phyloP scores from a whole-genome alignment of 139 green algal genomes.

The Deuterostichococcus epilithicus region DNA sequence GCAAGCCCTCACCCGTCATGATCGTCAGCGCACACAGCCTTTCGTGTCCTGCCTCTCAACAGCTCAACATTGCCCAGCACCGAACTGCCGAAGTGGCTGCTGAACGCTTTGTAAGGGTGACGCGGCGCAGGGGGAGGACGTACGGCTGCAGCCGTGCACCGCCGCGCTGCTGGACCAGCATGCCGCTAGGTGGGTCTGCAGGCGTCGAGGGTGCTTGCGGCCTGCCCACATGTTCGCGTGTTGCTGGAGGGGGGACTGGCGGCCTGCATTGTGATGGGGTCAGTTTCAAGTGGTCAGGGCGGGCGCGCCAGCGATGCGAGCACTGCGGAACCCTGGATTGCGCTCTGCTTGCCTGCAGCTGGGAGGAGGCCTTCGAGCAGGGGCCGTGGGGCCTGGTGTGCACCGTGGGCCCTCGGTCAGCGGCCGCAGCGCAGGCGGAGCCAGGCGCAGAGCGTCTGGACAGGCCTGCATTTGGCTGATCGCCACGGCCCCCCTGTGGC shows the following conservation, averaged over 20 bases:
- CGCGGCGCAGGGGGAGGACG: background rate
- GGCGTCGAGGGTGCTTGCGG: background rate
- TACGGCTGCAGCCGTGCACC: background rate
- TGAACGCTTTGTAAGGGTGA: too few relatives aligned
- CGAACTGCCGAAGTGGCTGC: background rate
- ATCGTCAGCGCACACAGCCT: background rate
- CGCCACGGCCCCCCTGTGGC: too few relatives aligned
- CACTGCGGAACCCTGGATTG: conserved; percentile 69
- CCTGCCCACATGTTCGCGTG: too few relatives aligned
- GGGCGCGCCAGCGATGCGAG: conserved; percentile 16
- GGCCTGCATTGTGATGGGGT: too few relatives aligned
- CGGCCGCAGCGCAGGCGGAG: background rate
- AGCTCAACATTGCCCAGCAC: background rate
- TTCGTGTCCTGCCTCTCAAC: background rate
- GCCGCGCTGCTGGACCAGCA: background rate
- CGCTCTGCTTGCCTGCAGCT: conserved; percentile 64
- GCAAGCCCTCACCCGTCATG: background rate
- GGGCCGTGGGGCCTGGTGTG: conserved; percentile 7
- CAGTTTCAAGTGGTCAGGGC: background rate
- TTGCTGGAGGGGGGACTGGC: too few relatives aligned
- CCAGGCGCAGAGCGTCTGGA: background rate
- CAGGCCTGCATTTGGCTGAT: background rate
- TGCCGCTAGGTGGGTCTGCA: background rate
- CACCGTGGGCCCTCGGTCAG: background rate
- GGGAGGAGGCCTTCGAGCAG: conserved; percentile 41